Conservation (phyloP, 805 yeast species). For the Ogataea methylovora region DNA sequence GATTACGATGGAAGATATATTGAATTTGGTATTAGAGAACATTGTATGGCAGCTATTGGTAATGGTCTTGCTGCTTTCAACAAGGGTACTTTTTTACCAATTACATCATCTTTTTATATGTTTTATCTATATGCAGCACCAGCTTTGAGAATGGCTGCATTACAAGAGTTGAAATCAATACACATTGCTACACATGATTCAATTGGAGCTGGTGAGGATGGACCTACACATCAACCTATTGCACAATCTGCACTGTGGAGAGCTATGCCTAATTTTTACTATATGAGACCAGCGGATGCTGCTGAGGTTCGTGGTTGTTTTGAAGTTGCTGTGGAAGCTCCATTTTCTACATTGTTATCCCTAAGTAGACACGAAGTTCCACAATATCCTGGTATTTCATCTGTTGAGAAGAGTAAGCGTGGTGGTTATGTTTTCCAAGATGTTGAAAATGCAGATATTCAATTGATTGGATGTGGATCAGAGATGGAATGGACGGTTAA, state of each 20-base stretch:
- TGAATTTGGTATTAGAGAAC: conserved; percentile 98
- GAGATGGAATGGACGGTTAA: conserved; percentile 81
- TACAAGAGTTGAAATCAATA: conserved; percentile 74
- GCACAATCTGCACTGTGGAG: conserved; percentile 83
- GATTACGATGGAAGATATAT: conserved; percentile 87
- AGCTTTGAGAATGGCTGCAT: conserved; percentile 78
- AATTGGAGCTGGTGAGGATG: conserved; percentile 88
- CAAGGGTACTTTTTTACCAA: conserved; percentile 78
- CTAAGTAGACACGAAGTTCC: conserved; percentile 84
- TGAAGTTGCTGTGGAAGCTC: conserved; percentile 52
- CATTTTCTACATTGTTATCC: conserved; percentile 69
- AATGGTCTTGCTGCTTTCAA: conserved; percentile 88
- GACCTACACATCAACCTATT: conserved; percentile 91
- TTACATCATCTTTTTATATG: conserved; percentile 97
- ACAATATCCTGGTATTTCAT: conserved; percentile 82
- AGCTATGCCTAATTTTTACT: conserved; percentile 75
- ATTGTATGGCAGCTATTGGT: conserved; percentile 97
- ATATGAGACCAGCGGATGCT: conserved; percentile 94
- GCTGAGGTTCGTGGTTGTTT: conserved; percentile 83
- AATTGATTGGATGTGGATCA: conserved; percentile 88
- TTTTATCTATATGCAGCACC: conserved; percentile 80
- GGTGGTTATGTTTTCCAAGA: conserved; percentile 84
- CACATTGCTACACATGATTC: conserved; percentile 91
- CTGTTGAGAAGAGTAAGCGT: conserved; percentile 82
- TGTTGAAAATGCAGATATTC: conserved; percentile 50